Evolutionary conservation across 1,284 basidiomycete genomes (phyloP).

Genomic region (Leccinum fallax): DNA sequence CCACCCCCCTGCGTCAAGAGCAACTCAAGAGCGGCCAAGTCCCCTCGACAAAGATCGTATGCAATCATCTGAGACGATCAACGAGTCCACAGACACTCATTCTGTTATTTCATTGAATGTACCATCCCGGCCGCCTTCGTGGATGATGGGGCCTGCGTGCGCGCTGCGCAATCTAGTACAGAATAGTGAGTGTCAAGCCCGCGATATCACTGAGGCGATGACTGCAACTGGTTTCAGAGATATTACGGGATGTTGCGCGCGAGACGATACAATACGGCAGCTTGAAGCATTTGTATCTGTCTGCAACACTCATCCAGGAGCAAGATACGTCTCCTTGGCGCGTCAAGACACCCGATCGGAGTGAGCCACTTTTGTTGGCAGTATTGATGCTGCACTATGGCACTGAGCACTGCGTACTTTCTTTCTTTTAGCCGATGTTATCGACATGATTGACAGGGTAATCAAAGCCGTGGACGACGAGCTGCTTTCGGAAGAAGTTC

Average conservation of each 20-base stretch:
- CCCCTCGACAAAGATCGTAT: neutral
- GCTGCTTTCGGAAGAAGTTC: slow-evolving; percentile 18
- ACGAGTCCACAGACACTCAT: neutral
- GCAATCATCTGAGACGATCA: neutral
- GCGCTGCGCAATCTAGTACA: slow-evolving; percentile 13
- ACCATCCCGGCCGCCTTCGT: neutral
- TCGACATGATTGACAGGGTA: slow-evolving; percentile 26
- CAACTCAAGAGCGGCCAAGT: neutral
- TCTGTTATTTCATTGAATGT: neutral
- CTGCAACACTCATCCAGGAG: slow-evolving; percentile 20
- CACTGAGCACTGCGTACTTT: neutral
- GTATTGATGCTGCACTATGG: neutral
- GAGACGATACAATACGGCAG: slow-evolving; percentile 13
- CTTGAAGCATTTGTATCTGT: slow-evolving; percentile 23
- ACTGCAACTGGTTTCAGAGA: neutral
- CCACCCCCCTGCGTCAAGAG: slow-evolving; percentile 1
- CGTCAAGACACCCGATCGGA: slow-evolving; percentile 22
- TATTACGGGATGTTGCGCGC: slow-evolving; percentile 1
- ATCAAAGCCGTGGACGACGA: slow-evolving; percentile 25
- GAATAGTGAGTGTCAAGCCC: slow-evolving; percentile 10
- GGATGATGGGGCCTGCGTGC: neutral
- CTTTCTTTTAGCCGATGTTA: slow-evolving; percentile 19
- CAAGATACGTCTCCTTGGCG: slow-evolving; percentile 19
- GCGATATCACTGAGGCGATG: neutral
- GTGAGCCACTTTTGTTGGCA: slow-evolving; percentile 6